A percentile compares a stretch with the other conserved stretches of the same genome.
These are phyloP conservation scores for Saccharomycopsis sp. DNA, from an alignment of 805 yeast species.

Conservation along the genomic window DNA sequence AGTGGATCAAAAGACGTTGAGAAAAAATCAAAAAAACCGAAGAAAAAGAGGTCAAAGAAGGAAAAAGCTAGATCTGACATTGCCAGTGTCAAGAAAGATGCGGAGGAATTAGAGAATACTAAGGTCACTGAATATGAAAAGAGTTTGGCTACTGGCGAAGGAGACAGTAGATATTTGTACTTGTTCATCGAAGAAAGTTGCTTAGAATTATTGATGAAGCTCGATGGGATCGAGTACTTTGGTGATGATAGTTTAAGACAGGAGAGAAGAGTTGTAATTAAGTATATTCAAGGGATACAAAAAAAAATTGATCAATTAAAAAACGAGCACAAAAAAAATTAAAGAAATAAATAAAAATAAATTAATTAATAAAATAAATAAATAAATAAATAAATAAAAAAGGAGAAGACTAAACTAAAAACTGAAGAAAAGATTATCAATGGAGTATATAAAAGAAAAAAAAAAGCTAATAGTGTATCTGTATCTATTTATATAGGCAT, in stretches of 20 bases:
- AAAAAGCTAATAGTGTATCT: too few species aligned
- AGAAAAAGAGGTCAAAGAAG: constrained; percentile 4
- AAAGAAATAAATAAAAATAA: neutral
- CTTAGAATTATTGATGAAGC: constrained; percentile 54
- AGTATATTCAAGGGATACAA: constrained; percentile 51
- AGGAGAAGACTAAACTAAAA: neutral
- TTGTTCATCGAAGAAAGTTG: constrained; percentile 57
- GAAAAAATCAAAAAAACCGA: constrained; percentile 6
- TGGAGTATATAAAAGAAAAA: too few species aligned
- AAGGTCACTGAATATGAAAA: constrained; percentile 14
- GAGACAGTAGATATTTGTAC: constrained; percentile 14
- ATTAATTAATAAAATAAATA: neutral
- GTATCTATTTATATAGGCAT: too few species aligned
- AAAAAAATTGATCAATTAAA: constrained; percentile 41
- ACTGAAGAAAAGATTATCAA: too few species aligned
- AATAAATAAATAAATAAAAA: neutral
- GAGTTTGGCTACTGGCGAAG: neutral
- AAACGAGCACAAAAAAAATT: constrained; percentile 3
- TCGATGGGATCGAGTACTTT: constrained; percentile 56
- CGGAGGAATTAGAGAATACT: constrained; percentile 1
- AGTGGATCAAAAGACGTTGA: neutral
- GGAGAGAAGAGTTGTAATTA: constrained; percentile 53
- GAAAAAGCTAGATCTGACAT: neutral
- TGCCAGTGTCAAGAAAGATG: constrained; percentile 1
- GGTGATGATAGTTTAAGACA: constrained; percentile 44